Percentiles rank a stretch among this genome's conserved stretches.
These are phyloP conservation scores for Ogataea dorogensis DNA, from an alignment of 805 yeast species.

Conservation along the genomic window DNA sequence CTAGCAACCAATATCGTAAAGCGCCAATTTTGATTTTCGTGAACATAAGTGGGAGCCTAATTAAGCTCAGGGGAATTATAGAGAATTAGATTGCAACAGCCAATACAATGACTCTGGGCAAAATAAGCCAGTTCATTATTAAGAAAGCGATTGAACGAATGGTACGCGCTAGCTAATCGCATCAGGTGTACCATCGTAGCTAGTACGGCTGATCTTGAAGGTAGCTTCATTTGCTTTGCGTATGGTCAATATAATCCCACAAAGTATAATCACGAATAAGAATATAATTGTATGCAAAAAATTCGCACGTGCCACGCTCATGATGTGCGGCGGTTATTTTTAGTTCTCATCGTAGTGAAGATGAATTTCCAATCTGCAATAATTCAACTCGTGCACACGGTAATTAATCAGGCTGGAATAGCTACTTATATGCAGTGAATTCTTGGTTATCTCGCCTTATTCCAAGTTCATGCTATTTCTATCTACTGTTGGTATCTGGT, in stretches of 20 bases:
- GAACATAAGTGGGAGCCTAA: background rate
- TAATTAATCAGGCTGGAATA: background rate
- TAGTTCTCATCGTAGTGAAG: too few species aligned
- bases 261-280: background rate
- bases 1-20: background rate
- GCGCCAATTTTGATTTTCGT: background rate
- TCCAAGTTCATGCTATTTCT: background rate
- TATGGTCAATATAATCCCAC: too few species aligned
- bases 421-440: background rate
- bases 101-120: constrained; percentile 19
- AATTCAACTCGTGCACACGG: constrained; percentile 1
- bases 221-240: constrained; percentile 18
- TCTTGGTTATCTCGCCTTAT: background rate
- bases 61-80: constrained; percentile 13
- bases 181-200: constrained; percentile 25
- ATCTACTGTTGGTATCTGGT: background rate
- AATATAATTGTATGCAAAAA: background rate
- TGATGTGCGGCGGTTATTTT: too few species aligned
- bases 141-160: constrained; percentile 19
- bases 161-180: constrained; percentile 26
- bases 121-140: constrained; percentile 17
- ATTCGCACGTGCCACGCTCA: constrained; percentile 1
- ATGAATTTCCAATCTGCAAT: too few species aligned
- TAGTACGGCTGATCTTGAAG: constrained; percentile 21
- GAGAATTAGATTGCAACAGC: constrained; percentile 21